Evolutionary conservation across 352 stramenopile genomes (phyloP), one percentile per base, ranked within the genome.

Genomic region (Phytophthora melonis): DNA sequence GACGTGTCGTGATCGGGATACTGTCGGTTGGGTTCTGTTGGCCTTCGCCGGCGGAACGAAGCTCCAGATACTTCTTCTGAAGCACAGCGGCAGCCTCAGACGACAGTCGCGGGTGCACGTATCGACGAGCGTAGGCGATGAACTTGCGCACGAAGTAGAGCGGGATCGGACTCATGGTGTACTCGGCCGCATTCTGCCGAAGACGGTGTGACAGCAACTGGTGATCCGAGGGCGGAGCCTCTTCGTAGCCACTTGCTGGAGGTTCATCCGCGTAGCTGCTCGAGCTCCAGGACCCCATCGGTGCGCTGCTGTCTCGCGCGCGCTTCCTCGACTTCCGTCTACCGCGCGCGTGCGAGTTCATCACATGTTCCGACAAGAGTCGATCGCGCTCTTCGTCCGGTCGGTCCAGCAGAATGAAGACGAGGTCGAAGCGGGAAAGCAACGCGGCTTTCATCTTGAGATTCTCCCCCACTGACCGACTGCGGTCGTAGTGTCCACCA

Each of bases 331-430:
- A 65, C 19, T 80, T 77, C 30, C 65, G 75, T 52, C 81, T 84
- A 0, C 66, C 65, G 13, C 66, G 74, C 4, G 71, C 66, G 63
- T 98, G 93, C 32, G 91, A 80, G 66, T 94, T 93, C 91, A 99
- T 98, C 54, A 99, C 98, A 70, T 99, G 97, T 55, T 94, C 93
- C 9, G 97, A 98, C 19, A 99, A 84, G 43, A 97, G 66, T 23
- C 88, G 86, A 84, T 99, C 98, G 52, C 92, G 87, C 58, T 98
- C 87, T 68, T 96, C 87, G 78, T 99, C 93, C 0, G 96, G 93
- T 21, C 89, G 80, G 73, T 99, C 98, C 23, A 99, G 75, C 18
- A 99, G 67, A 66, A 99, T 98, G 71, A 99, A 99, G 1, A 99
- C 90, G 41, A 99, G 80, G 78, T 99, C 98, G 72, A 99, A 99